Base-by-base conservation (phyloP, 2,329 filamentous ascomycete species). In the Trichophyton benhamiae region DNA sequence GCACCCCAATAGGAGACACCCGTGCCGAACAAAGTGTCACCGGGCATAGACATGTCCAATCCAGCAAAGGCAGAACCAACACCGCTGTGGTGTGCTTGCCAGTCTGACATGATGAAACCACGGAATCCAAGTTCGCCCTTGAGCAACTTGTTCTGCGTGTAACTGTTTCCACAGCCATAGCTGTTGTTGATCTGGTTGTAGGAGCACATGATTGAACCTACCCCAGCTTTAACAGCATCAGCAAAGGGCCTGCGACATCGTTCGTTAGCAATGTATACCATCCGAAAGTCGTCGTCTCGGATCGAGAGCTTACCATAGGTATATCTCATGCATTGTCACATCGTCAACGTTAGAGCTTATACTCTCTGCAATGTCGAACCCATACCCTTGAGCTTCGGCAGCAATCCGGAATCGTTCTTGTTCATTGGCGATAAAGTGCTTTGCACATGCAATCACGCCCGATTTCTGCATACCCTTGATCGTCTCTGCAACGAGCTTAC, bases 11-110 rank as follows among this genome's bases (percentile, higher is more conserved):
- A 95, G 17, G 86, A 87, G 58, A 75, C 73, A 5, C 88, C 88
- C 3, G 82, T 83, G 72, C 87, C 83, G 76, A 96, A 95, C 20
- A 76, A 66, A 1, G 87, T 87, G 70, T 96, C 92, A 62, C 89
- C 89, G 0, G 87, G 87, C 87, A 92, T 92, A 1, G 85, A 84
- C 87, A 91, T 89, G 71, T 92, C 88, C 64, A 92, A 72, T 30
- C 89, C 89, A 25, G 83, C 82, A 64, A 87, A 78, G 25, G 87
- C 84, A 59, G 81, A 80, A 8, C 79, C 79, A 7, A 84, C 82
- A 63, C 87, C 89, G 25, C 83, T 83, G 73, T 91, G 87, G 68
- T 91, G 87, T 1, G 87, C 89, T 65, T 80, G 78, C 89, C 89
- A 94, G 72, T 94, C 89, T 60, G 80, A 82, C 76, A 84, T 80